These are phyloP conservation scores for Iris macrosiphon DNA, from an alignment of 106 monocot species.

Conservation along the genomic window DNA sequence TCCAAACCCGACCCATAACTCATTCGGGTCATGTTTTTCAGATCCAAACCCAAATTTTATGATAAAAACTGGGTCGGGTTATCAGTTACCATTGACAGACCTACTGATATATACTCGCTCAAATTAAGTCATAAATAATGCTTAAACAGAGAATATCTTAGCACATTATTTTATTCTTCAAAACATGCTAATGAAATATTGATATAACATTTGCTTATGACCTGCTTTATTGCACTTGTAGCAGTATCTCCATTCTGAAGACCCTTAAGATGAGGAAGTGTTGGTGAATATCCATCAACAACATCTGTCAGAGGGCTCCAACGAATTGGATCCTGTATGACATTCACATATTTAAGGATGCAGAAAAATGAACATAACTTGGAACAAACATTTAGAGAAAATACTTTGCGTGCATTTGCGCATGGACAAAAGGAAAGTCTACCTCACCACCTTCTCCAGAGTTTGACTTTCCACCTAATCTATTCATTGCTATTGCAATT, in stretches of 20 bases:
- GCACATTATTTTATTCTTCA: too few species aligned
- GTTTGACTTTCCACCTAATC: slow-evolving; percentile 95
- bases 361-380: neutral
- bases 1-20: too few species aligned
- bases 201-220: slow-evolving; percentile 7
- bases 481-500: slow-evolving; percentile 99
- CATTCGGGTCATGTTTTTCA: too few species aligned
- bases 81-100: too few species aligned
- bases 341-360: neutral
- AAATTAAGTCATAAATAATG: too few species aligned
- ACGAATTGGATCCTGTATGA: slow-evolving; percentile 83
- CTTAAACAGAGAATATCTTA: too few species aligned
- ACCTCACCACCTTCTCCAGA: slow-evolving; percentile 99
- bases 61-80: too few species aligned
- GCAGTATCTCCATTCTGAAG: slow-evolving; percentile 99
- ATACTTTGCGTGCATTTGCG: neutral
- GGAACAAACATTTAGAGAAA: neutral
- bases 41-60: too few species aligned
- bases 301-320: slow-evolving; percentile 96
- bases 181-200: too few species aligned
- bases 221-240: slow-evolving; percentile 99
- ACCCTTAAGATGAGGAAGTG: slow-evolving; percentile 97
- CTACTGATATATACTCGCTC: too few species aligned
- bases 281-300: slow-evolving; percentile 95
- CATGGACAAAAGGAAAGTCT: slow-evolving; percentile 6